Evolutionary conservation across 441 rosid genomes (phyloP), one percentile per base, ranked within the genome.

Genomic region (Aleurites moluccanus): DNA sequence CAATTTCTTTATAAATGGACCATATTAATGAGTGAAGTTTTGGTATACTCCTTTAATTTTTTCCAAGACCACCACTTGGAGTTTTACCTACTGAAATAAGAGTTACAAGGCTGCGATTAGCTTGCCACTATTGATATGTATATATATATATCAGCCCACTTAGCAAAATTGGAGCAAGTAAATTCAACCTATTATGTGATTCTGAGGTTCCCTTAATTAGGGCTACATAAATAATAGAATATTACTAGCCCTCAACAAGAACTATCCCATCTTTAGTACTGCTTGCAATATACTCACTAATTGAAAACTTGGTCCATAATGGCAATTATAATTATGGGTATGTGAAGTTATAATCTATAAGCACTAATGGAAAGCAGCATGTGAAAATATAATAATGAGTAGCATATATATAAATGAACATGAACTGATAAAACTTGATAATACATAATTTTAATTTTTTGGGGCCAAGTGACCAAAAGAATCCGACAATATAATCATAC

Each of bases 401-500:
- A 30, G 33, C 30, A 21, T 45, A 9, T 10, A 45, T 33, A 33
- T 35, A 38, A 0, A 38, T 38, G 66, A 53, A 55, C 75, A 64
- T 25, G 63, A 76, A 57, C 69, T 70, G 75, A 72, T 75, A 64
- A 74, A 64, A 70, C 66, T n/a, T 47, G 63, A 83, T 77, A 45
- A 59, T 21, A 35, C 5, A 33, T 33, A 33, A 38, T 38, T 47
- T 44, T 49, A 1, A 10, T 16, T 44, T 47, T 64, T 42, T 40
- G 79, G 81, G 82, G 73, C 79, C 76, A 57, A 73, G 45, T 74
- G 67, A 47, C 20, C 69, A 50, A 15, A 49, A 71, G 78, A 73
- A 68, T 76, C 86, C 82, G 85, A 80, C 89, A 82, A 27, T 73
- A 88, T 88, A 64, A 84, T 86, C 81, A 44, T 68, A 42, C 49